Percentiles rank a stretch among this genome's conserved stretches.
Evolutionary conservation across 2,329 filamentous ascomycete species (phyloP).

Genomic region (Scytalidium sp.): DNA sequence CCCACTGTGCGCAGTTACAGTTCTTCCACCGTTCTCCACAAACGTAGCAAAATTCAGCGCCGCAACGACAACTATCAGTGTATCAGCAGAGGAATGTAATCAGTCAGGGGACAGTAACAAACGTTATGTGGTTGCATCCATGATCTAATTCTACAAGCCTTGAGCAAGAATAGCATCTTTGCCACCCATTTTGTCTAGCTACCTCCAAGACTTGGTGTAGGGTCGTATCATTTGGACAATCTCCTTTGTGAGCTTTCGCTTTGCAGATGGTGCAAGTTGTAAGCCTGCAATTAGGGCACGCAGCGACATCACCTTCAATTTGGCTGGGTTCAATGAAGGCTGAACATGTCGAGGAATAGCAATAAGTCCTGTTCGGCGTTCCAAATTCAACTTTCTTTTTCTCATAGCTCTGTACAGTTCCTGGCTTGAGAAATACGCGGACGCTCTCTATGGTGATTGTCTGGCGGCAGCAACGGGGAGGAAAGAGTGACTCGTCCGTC

Average conservation of each 20-base stretch:
- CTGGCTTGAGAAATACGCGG: constrained; percentile 31
- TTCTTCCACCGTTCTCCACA: constrained; percentile 41
- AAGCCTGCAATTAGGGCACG: constrained; percentile 38
- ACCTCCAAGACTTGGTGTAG: constrained; percentile 37
- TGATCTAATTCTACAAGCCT: constrained; percentile 44
- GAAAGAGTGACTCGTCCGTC: constrained; percentile 49
- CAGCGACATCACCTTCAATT: constrained; percentile 32
- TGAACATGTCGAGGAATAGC: constrained; percentile 39
- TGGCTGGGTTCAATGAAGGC: constrained; percentile 38
- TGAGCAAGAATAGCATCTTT: constrained; percentile 44
- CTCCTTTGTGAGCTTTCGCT: constrained; percentile 35
- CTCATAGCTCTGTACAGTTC: constrained; percentile 34
- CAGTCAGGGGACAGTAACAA: constrained; percentile 22
- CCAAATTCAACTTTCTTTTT: constrained; percentile 46
- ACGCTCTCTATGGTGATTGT: constrained; percentile 35
- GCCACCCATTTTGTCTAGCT: constrained; percentile 45
- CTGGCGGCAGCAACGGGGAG: constrained; percentile 49
- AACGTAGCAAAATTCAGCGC: constrained; percentile 46
- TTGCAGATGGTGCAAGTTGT: constrained; percentile 54
- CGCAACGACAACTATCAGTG: constrained; percentile 40
- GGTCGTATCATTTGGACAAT: constrained; percentile 44
- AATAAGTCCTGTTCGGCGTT: constrained; percentile 49
- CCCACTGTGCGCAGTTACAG: constrained; percentile 37
- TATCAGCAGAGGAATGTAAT: constrained; percentile 5
- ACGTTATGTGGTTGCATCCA: constrained; percentile 59